Evolutionary conservation across 2,329 filamentous ascomycete species (phyloP), one percentile per base, ranked within the genome.

Genomic region (Diaporthe velutina): DNA sequence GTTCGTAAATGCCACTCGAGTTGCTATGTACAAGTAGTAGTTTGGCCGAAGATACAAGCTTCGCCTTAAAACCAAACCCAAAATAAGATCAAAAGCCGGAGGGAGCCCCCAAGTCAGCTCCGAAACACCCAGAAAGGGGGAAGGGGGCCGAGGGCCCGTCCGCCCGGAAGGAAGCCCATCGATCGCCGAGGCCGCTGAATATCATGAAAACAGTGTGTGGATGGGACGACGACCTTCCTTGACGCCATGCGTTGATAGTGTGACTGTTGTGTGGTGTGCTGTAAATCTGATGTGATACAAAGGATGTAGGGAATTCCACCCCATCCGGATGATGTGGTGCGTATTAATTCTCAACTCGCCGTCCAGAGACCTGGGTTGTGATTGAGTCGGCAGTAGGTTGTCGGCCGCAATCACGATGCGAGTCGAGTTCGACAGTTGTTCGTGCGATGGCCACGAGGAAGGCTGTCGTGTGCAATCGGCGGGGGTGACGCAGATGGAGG

Each of bases 41-140:
- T 40, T 40, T 28, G 64, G 64, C 48, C 33, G 33, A 52, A 54
- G 48, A 54, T 13, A 52, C 64, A 68, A 54, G 33, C 48, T 40
- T 68, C 48, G 48, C 64, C 64, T 35, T 35, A 8, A 40, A 67
- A 54, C 35, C 48, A 22, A 68, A 40, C 64, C 48, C 60, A 48
- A 68, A 54, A 54, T 28, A 54, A 52, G 64, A 54, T 38, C 45
- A 68, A 54, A 54, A 68, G 64, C 64, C 48, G 45, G 64, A 52
- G 45, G 42, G 33, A 38, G 48, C 22, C 45, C 45, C 45, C 64
- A 54, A 54, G 33, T 54, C 48, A 54, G 64, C 64, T 68, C 64
- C 64, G 48, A 68, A 68, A 68, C 64, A 68, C 64, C 61, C 61
- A 52, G 40, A 68, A 64, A 68, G 30, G 64, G 64, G 64, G 64